Evolutionary conservation across 2,329 filamentous ascomycete species (phyloP).

Genomic region (Eurotiales sp.): DNA sequence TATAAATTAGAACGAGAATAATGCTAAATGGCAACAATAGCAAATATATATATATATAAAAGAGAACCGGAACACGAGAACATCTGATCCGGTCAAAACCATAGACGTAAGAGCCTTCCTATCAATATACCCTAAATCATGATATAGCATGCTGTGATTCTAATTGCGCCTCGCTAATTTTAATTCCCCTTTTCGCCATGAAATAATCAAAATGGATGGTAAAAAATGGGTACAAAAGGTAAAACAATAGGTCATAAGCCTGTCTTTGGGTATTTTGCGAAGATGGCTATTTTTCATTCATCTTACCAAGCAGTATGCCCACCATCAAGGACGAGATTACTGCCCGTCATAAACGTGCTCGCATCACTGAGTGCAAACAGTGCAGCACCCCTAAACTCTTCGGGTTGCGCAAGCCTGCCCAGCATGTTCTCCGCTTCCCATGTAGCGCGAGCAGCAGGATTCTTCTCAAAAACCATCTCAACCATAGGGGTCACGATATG

Average conservation of each 20-base stretch:
- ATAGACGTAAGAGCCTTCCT: too few species aligned
- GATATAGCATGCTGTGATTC: not conserved
- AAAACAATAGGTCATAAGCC: not conserved
- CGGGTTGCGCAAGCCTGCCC: constrained; percentile 51
- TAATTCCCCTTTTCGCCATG: not conserved
- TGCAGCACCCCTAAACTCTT: constrained; percentile 62
- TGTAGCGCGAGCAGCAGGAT: constrained; percentile 55
- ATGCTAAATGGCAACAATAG: too few species aligned
- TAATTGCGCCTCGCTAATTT: not conserved
- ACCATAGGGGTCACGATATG: constrained; percentile 70
- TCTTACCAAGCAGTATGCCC: constrained; percentile 55
- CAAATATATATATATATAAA: too few species aligned
- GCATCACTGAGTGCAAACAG: constrained; percentile 65
- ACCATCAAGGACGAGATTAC: constrained; percentile 67
- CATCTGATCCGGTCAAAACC: too few species aligned
- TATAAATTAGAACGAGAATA: too few species aligned
- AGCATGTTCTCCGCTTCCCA: constrained; percentile 51
- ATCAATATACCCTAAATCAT: not conserved
- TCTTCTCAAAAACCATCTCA: constrained; percentile 69
- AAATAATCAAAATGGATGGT: not conserved
- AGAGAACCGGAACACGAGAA: too few species aligned
- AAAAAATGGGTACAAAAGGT: not conserved
- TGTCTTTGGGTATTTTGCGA: too few species aligned
- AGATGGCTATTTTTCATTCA: not conserved
- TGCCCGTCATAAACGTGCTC: constrained; percentile 67